A percentile compares a stretch with the other conserved stretches of the same genome.
Conservation (phyloP, 257 asterid genomes). For the Jacaranda copaia region DNA sequence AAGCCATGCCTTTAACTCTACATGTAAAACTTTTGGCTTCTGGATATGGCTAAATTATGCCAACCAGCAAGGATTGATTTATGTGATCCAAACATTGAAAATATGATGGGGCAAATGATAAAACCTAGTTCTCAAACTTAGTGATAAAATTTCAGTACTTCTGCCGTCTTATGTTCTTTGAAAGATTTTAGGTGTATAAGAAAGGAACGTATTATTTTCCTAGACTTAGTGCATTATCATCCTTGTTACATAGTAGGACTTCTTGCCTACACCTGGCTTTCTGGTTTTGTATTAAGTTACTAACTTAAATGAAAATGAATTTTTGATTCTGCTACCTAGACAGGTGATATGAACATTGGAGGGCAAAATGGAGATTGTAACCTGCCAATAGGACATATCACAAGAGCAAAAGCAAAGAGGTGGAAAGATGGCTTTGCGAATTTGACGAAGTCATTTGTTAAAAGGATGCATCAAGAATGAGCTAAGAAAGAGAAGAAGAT, state of each 20-base stretch:
- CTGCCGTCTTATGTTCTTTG: slow-evolving; percentile 9
- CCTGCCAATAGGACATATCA: too few species aligned
- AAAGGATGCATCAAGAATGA: too few species aligned
- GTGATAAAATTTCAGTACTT: not conserved
- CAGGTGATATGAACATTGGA: too few species aligned
- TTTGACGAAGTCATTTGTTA: too few species aligned
- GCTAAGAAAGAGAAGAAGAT: too few species aligned
- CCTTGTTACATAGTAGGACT: not conserved
- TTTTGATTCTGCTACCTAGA: not conserved
- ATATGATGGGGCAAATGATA: slow-evolving; percentile 17
- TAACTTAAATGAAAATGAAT: not conserved
- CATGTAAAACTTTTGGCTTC: not conserved
- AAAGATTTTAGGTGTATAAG: slow-evolving; percentile 18
- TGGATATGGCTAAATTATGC: not conserved
- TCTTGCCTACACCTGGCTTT: not conserved
- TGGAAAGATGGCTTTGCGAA: too few species aligned
- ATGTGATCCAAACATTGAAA: slow-evolving; percentile 8
- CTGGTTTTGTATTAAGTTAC: not conserved
- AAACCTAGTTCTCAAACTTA: not conserved
- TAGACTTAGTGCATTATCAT: not conserved
- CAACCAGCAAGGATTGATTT: not conserved
- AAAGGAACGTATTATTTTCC: not conserved
- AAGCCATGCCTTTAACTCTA: slow-evolving; percentile 9
- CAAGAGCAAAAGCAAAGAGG: too few species aligned
- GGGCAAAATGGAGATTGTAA: too few species aligned